Base-by-base conservation (phyloP, 2,329 filamentous ascomycete genomes). In the Aspergillus fumigatus region DNA sequence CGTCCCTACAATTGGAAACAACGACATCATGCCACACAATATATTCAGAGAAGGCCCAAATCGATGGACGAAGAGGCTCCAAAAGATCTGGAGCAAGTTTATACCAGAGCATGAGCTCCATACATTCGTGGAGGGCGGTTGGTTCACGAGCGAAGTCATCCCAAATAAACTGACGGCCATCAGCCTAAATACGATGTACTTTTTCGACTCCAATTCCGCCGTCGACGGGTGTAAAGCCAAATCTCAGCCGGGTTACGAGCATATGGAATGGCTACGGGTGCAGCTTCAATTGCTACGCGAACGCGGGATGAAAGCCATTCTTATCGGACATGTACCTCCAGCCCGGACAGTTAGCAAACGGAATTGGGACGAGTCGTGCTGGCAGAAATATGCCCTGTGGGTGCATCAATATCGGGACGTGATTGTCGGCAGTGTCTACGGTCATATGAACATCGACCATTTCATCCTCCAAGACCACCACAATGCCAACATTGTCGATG, bases 401-500 rank as follows among this genome's bases (percentile, higher is more conserved):
- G 77, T 93, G 67, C 84, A 86, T 64, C 91, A 95, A 72, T 99
- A 92, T 73, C 88, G 94, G 35, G 94, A 99, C 71, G 88, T 99
- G 40, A 82, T 99, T 21, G 82, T 92, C 21, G 86, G 84, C 11
- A 86, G 85, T 26, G 69, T 96, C 5, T 99, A 89, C 68, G 94
- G 93, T 1, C 94, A 99, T 71, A 97, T 99, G 94, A 99, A 99
- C 69, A 89, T 97, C 62, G 94, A 99, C 67, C 94, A 99, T 73
- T 99, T 99, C 74, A 83, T 97, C 68, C 77, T 99, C 17, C 90
- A 96, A 66, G 93, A 97, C 70, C 90, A 86, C 56, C 81, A 88
- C 43, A 84, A 96, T 0, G 81, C 97, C 53, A 81, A 89, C 59
- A 80, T 91, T 50, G 75, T 77, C 26, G 75, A 74, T 47, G 65